A percentile compares a stretch with the other conserved stretches of the same genome.
Evolutionary conservation across 345 rosid genomes (phyloP).

Genomic region (Euphorbia lathyris): DNA sequence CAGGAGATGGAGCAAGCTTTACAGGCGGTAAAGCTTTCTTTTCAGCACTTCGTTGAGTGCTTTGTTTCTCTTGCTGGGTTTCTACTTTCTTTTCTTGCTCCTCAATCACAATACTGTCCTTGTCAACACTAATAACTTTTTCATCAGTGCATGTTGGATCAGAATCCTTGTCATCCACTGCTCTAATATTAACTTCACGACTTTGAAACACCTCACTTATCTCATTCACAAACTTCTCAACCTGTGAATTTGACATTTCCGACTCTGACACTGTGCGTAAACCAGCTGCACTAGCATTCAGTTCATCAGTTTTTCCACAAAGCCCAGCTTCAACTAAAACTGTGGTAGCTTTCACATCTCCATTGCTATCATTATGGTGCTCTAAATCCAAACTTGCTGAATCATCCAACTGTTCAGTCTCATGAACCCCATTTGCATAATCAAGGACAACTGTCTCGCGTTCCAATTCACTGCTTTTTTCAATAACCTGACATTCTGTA

Average conservation of each 20-base stretch:
- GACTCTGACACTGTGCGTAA: constrained; percentile 11
- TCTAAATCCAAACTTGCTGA: neutral
- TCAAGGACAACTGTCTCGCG: constrained; percentile 14
- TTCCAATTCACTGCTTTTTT: constrained; percentile 15
- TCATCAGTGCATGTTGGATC: constrained; percentile 25
- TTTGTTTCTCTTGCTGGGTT: constrained; percentile 28
- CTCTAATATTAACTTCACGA: constrained; percentile 17
- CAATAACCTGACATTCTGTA: constrained; percentile 7
- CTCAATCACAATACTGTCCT: constrained; percentile 23
- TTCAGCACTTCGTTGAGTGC: constrained; percentile 25
- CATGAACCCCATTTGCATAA: constrained; percentile 14
- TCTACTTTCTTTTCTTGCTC: constrained; percentile 11
- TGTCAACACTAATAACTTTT: constrained; percentile 26
- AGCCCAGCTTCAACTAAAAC: constrained; percentile 9
- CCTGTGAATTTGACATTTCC: constrained; percentile 19
- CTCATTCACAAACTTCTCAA: constrained; percentile 26
- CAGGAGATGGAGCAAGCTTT: constrained; percentile 37
- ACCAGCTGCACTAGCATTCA: constrained; percentile 16
- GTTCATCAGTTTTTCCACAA: constrained; percentile 5
- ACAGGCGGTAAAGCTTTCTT: constrained; percentile 21
- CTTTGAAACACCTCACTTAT: constrained; percentile 27
- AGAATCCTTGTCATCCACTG: constrained; percentile 23
- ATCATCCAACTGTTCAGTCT: constrained; percentile 16
- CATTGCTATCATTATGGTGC: constrained; percentile 14
- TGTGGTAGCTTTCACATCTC: constrained; percentile 19